phyloP scores from a whole-genome alignment of 1,284 basidiomycete species.

The Porogramme epimiltina region DNA sequence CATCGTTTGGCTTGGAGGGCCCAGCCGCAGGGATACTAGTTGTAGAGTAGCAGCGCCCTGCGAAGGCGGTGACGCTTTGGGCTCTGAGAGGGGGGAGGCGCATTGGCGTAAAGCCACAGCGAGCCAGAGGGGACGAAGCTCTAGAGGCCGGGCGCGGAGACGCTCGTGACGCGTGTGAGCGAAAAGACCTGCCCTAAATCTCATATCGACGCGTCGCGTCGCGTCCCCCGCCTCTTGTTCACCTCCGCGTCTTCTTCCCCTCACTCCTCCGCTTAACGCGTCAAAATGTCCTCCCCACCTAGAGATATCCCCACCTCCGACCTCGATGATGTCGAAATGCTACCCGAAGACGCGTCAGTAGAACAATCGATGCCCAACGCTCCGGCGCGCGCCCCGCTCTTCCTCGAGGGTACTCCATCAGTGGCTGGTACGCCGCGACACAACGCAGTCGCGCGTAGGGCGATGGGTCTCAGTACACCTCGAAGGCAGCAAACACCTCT shows the following conservation, averaged over 20 bases:
- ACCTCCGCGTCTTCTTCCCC: not conserved
- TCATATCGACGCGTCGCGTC: constrained; percentile 24
- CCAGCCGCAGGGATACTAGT: constrained; percentile 9
- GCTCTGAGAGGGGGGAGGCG: constrained; percentile 1
- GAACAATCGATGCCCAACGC: constrained; percentile 48
- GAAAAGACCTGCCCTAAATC: constrained; percentile 25
- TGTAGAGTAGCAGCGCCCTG: constrained; percentile 7
- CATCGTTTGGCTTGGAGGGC: constrained; percentile 3
- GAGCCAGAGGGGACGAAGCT: not conserved
- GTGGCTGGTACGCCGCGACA: constrained; percentile 51
- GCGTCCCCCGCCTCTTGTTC: constrained; percentile 13
- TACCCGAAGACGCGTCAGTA: constrained; percentile 33
- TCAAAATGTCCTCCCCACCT: constrained; percentile 67
- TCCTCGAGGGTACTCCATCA: constrained; percentile 64
- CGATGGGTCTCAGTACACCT: constrained; percentile 62
- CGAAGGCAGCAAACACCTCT: constrained; percentile 48
- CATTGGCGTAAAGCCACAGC: too few species aligned
- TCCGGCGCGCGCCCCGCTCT: constrained; percentile 53
- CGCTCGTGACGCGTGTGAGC: constrained; percentile 12
- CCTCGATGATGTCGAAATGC: constrained; percentile 59
- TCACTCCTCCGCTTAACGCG: not conserved
- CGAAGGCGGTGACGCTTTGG: not conserved
- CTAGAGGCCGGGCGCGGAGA: not conserved
- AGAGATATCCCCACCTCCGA: constrained; percentile 69
- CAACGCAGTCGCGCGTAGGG: constrained; percentile 54